Evolutionary conservation across 805 yeast genomes (phyloP).

Genomic region (Sugiyamaella valdiviana): DNA sequence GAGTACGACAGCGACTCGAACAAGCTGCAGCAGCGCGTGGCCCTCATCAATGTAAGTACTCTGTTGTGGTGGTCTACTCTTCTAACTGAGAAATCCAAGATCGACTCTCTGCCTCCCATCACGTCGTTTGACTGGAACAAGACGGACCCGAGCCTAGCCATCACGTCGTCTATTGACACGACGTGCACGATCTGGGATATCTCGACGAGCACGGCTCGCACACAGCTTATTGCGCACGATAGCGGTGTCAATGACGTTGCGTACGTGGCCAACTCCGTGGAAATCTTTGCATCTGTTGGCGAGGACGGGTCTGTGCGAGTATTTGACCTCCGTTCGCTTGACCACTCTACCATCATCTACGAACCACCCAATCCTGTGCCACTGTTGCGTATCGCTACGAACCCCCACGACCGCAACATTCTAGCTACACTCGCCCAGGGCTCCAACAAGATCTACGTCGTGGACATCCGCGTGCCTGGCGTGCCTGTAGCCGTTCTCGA

Average conservation of each 20-base stretch:
- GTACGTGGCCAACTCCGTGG: conserved; percentile 65
- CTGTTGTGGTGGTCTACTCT: background rate
- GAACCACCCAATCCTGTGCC: conserved; percentile 55
- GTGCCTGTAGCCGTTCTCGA: conserved; percentile 64
- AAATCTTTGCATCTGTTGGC: conserved; percentile 86
- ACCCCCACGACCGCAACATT: conserved; percentile 72
- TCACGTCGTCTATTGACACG: conserved; percentile 88
- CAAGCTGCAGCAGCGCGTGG: conserved; percentile 36
- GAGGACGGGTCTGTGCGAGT: conserved; percentile 93
- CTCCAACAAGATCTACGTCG: conserved; percentile 55
- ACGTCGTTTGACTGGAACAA: conserved; percentile 93
- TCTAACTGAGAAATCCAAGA: conserved; percentile 29
- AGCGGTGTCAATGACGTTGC: conserved; percentile 90
- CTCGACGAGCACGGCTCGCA: conserved; percentile 61
- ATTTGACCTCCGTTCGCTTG: conserved; percentile 81
- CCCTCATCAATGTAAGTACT: conserved; percentile 31
- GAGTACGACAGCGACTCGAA: conserved; percentile 37
- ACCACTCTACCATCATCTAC: conserved; percentile 90
- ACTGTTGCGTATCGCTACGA: conserved; percentile 67
- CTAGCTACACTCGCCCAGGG: conserved; percentile 77
- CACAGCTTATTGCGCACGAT: conserved; percentile 95
- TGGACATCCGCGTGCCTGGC: conserved; percentile 88
- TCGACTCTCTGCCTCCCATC: conserved; percentile 67
- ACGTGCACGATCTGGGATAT: conserved; percentile 97
- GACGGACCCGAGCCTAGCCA: conserved; percentile 58